Percentiles rank a stretch among this genome's conserved stretches.
These are phyloP conservation scores for Coriolopsis trogii DNA, from an alignment of 1,284 basidiomycete genomes.

Conservation along the genomic window DNA sequence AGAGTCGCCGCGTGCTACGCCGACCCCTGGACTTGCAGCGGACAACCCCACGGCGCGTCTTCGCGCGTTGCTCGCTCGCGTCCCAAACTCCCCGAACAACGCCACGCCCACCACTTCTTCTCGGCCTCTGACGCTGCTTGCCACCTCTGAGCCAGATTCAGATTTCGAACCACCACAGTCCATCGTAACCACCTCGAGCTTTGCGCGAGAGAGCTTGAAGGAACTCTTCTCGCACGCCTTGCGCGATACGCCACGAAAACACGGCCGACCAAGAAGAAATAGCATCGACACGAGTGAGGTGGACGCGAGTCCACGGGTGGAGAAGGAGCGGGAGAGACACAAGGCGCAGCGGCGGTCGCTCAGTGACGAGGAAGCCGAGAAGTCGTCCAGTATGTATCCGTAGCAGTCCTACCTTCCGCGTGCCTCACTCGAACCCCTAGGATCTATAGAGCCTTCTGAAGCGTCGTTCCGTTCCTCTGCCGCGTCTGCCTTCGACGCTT, in stretches of 20 bases:
- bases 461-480: conserved; percentile 26
- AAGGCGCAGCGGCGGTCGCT: conserved; percentile 59
- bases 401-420: not conserved
- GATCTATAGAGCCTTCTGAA: conserved; percentile 22
- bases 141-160: conserved; percentile 61
- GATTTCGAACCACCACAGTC: conserved; percentile 54
- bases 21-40: conserved; percentile 27
- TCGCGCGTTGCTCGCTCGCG: conserved; percentile 55
- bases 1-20: conserved; percentile 24
- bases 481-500: conserved; percentile 33
- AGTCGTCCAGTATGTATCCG: conserved; percentile 50
- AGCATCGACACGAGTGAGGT: conserved; percentile 66
- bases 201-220: conserved; percentile 59
- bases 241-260: conserved; percentile 63
- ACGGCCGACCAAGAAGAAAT: conserved; percentile 44
- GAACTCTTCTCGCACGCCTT: conserved; percentile 65
- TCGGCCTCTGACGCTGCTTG: conserved; percentile 34
- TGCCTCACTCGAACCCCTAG: conserved; percentile 8
- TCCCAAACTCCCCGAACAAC: conserved; percentile 33
- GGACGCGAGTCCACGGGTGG: conserved; percentile 54
- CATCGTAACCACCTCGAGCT: conserved; percentile 45
- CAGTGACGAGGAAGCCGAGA: conserved; percentile 71
- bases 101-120: conserved; percentile 34
- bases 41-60: conserved; percentile 56
- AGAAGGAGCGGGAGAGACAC: conserved; percentile 45